Conservation (phyloP, 2,329 filamentous ascomycete genomes). For the Didymella glomerata region DNA sequence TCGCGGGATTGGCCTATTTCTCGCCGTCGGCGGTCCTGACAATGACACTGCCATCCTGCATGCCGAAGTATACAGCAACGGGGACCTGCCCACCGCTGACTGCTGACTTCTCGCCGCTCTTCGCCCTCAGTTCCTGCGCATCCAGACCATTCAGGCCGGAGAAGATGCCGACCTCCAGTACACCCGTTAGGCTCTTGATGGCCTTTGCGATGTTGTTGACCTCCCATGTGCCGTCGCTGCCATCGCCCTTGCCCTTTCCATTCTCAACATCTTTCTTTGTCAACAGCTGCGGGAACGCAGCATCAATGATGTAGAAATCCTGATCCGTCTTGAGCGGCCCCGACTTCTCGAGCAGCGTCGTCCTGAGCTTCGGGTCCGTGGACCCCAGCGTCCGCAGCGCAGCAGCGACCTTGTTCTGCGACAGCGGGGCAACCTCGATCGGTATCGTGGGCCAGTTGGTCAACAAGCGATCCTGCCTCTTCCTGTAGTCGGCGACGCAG, state of each 20-base stretch:
- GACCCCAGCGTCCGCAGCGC: conserved; percentile 79
- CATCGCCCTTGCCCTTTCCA: conserved; percentile 57
- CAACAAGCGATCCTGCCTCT: conserved; percentile 79
- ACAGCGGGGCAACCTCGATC: conserved; percentile 90
- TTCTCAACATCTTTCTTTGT: conserved; percentile 65
- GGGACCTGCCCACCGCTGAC: conserved; percentile 78
- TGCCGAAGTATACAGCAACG: conserved; percentile 92
- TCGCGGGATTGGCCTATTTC: conserved; percentile 19
- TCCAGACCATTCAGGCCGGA: conserved; percentile 80
- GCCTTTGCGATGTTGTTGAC: conserved; percentile 75
- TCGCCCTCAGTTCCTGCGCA: conserved; percentile 59
- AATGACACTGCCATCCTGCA: conserved; percentile 67
- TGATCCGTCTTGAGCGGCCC: conserved; percentile 87
- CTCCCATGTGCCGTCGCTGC: conserved; percentile 77
- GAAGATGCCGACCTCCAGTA: conserved; percentile 93
- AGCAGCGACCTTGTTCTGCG: conserved; percentile 77
- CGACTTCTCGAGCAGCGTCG: conserved; percentile 77
- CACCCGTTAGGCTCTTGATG: conserved; percentile 83
- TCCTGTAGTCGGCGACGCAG: conserved; percentile 90
- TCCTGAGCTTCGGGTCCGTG: conserved; percentile 72
- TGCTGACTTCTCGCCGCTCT: conserved; percentile 49
- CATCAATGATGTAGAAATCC: conserved; percentile 89
- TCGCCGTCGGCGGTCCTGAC: conserved; percentile 45
- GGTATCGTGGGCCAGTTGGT: conserved; percentile 84
- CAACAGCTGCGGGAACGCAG: conserved; percentile 79